Conservation (phyloP, 75 land plant species). For the Pseudotsuga menziesii region DNA sequence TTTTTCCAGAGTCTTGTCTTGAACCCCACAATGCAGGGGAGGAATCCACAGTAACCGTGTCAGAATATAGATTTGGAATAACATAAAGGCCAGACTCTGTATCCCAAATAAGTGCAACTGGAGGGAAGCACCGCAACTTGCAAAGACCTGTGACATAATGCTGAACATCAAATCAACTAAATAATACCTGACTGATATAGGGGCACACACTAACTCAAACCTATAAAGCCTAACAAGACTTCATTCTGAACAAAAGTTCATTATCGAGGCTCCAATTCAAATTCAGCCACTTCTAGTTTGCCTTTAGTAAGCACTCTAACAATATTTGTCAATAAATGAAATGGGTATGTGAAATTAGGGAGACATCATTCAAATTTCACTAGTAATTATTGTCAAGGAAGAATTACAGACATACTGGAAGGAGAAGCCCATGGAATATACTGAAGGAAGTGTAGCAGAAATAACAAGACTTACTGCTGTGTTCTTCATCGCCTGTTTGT, state of each 20-base stretch:
- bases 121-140: slow-evolving; percentile 91
- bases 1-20: slow-evolving; percentile 52
- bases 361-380: background rate
- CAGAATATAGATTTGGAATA: slow-evolving; percentile 67
- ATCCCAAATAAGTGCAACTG: slow-evolving; percentile 90
- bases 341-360: background rate
- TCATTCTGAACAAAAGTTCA: background rate
- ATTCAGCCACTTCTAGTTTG: background rate
- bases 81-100: slow-evolving; percentile 69
- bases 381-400: background rate
- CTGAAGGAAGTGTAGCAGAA: background rate
- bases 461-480: slow-evolving; percentile 39
- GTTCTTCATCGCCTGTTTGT: slow-evolving; percentile 62
- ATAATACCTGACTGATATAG: background rate
- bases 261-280: background rate
- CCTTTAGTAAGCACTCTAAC: background rate
- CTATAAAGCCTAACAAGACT: background rate
- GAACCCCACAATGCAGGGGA: slow-evolving; percentile 78
- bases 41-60: slow-evolving; percentile 83
- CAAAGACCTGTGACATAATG: slow-evolving; percentile 60
- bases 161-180: slow-evolving; percentile 3
- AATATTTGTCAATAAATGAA: background rate
- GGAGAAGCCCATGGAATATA: background rate
- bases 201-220: background rate
- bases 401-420: slow-evolving; percentile 9